A percentile compares a stretch with the other conserved stretches of the same genome.
These are phyloP conservation scores for Lachnellula occidentalis DNA, from an alignment of 2,329 filamentous ascomycete genomes.

Conservation along the genomic window DNA sequence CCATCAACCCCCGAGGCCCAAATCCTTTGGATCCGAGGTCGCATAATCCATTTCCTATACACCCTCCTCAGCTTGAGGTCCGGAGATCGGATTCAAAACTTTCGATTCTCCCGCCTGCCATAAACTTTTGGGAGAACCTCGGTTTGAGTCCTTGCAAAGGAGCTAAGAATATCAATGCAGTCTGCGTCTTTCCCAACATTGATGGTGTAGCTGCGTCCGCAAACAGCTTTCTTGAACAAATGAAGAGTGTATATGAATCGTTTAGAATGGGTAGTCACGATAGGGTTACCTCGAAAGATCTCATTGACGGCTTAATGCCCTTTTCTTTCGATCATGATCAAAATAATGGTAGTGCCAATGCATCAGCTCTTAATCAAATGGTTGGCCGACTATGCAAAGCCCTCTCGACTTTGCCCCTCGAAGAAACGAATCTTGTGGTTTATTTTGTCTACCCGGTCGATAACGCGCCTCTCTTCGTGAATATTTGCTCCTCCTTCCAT, in stretches of 20 bases:
- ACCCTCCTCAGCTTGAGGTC: constrained; percentile 65
- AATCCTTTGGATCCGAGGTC: constrained; percentile 32
- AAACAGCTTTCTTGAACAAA: constrained; percentile 58
- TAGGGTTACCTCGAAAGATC: constrained; percentile 34
- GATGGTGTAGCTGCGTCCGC: constrained; percentile 57
- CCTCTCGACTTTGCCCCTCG: constrained; percentile 30
- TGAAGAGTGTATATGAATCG: constrained; percentile 68
- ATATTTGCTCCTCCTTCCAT: constrained; percentile 70
- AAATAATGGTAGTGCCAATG: constrained; percentile 31
- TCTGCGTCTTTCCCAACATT: constrained; percentile 65
- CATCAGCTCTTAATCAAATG: constrained; percentile 26
- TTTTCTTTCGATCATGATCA: constrained; percentile 30
- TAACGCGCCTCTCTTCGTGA: constrained; percentile 55
- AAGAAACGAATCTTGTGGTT: constrained; percentile 60
- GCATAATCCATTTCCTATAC: constrained; percentile 55
- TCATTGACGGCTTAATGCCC: constrained; percentile 29
- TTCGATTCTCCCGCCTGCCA: constrained; percentile 67
- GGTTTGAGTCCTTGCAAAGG: constrained; percentile 68
- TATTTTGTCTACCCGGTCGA: constrained; percentile 70
- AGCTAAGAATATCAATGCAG: constrained; percentile 62
- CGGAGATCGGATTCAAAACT: constrained; percentile 63
- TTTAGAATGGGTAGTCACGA: constrained; percentile 64
- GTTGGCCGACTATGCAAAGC: constrained; percentile 25
- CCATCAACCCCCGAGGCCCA: constrained; percentile 21
- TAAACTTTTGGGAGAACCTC: constrained; percentile 77